phyloP scores from a whole-genome alignment of 495 filamentous ascomycete species.

The Aspergillus funiculosus region DNA sequence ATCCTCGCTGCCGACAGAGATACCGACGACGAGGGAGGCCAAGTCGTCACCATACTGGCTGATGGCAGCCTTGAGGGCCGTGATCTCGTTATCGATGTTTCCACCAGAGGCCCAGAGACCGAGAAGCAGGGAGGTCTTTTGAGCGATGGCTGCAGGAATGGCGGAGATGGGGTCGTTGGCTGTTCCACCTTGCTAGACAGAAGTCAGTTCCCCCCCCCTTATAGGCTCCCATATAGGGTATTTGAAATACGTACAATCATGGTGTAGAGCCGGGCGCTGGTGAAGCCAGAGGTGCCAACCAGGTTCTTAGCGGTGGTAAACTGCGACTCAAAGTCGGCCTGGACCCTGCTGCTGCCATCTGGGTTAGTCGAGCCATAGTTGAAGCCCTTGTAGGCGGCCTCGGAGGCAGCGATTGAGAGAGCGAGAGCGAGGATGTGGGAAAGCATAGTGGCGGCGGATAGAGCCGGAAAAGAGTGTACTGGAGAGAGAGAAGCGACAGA shows the following conservation, averaged over 20 bases:
- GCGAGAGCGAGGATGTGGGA: constrained; percentile 41
- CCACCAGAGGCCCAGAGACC: constrained; percentile 74
- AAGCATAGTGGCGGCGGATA: no score
- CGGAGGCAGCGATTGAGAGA: constrained; percentile 37
- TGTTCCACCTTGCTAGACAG: constrained; percentile 46
- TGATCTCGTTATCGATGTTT: constrained; percentile 61
- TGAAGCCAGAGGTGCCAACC: constrained; percentile 65
- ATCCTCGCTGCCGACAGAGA: constrained; percentile 88
- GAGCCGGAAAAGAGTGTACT: no score
- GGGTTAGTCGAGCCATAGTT: constrained; percentile 68
- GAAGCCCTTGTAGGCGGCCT: constrained; percentile 64
- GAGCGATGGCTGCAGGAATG: constrained; percentile 74
- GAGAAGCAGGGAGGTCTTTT: constrained; percentile 65
- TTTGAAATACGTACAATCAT: constrained; percentile 39
- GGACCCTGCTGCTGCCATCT: constrained; percentile 55
- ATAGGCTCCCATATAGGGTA: neutral
- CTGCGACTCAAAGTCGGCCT: constrained; percentile 62
- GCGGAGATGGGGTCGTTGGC: constrained; percentile 56
- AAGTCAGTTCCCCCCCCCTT: constrained; percentile 6
- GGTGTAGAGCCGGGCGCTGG: constrained; percentile 62
- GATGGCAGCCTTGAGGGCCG: constrained; percentile 61
- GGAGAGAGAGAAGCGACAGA: no score
- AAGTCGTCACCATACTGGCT: constrained; percentile 56
- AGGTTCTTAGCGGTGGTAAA: constrained; percentile 68
- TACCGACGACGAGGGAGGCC: constrained; percentile 63